These are phyloP conservation scores for Yarrowia bubula DNA, from an alignment of 805 yeast genomes.

Conservation along the genomic window DNA sequence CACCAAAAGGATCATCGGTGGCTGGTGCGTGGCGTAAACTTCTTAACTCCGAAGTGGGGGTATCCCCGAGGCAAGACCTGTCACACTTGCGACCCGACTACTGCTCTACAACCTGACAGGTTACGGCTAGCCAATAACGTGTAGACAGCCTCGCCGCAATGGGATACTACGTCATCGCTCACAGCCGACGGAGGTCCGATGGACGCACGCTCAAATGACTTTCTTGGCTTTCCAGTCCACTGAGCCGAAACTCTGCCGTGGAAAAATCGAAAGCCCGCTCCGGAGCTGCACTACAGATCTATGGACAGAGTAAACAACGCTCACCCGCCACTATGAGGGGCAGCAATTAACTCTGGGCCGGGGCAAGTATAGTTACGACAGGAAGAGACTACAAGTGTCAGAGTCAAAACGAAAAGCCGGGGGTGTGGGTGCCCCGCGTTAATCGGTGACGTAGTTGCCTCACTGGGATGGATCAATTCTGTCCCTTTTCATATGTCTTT, in stretches of 20 bases:
- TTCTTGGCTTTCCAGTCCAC: constrained; percentile 5
- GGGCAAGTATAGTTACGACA: constrained; percentile 17
- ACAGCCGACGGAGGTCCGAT: constrained; percentile 13
- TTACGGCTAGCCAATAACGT: too few species aligned
- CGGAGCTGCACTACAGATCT: too few species aligned
- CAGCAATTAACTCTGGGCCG: neutral
- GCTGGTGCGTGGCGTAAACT: neutral
- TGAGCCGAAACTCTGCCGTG: constrained; percentile 22
- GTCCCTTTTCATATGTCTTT: neutral
- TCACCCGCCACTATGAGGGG: too few species aligned
- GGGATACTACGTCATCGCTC: neutral
- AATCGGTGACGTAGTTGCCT: neutral
- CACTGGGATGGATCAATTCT: neutral
- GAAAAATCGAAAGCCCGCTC: neutral
- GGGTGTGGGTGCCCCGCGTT: neutral
- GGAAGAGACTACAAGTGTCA: neutral
- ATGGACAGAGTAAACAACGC: too few species aligned
- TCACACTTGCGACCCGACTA: neutral
- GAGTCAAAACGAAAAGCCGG: neutral
- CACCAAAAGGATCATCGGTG: neutral
- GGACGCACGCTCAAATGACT: neutral
- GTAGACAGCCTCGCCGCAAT: neutral
- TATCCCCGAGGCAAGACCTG: neutral
- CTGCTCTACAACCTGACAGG: too few species aligned
- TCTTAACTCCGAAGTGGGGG: constrained; percentile 15